phyloP scores from a whole-genome alignment of 2,329 filamentous ascomycete species.

The Aspergillus sp. region DNA sequence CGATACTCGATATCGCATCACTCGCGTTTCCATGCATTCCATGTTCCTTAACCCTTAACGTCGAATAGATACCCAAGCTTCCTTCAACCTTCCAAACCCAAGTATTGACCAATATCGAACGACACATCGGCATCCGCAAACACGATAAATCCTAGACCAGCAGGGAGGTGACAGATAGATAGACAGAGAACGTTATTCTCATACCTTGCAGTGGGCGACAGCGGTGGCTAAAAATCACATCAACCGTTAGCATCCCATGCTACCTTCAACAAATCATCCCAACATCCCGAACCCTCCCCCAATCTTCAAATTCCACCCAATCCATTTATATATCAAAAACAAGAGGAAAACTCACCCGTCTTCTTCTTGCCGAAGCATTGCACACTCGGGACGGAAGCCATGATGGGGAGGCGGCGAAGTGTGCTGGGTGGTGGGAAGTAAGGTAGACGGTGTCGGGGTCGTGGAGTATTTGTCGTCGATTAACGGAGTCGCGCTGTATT shows the following conservation, averaged over 20 bases:
- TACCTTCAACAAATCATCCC: neutral
- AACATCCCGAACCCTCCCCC: neutral
- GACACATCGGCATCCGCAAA: constrained; percentile 1
- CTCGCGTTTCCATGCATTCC: neutral
- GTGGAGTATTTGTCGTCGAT: constrained; percentile 35
- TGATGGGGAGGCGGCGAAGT: constrained; percentile 55
- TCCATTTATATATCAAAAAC: neutral
- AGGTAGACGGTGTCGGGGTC: constrained; percentile 14
- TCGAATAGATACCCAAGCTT: neutral
- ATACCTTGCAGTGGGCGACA: constrained; percentile 91
- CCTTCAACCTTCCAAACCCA: neutral
- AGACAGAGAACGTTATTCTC: constrained; percentile 27
- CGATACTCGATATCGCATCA: neutral
- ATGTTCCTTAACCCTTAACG: too few relatives aligned
- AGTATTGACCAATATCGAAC: neutral
- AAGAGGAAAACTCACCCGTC: constrained; percentile 55
- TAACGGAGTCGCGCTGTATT: constrained; percentile 30
- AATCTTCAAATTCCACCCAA: neutral
- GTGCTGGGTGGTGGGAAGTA: constrained; percentile 24
- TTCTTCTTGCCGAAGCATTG: constrained; percentile 99
- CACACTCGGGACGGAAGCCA: constrained; percentile 77
- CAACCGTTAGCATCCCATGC: constrained; percentile 14
- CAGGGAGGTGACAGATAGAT: constrained; percentile 8
- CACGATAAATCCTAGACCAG: neutral
- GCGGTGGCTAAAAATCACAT: constrained; percentile 64